Percentiles rank a stretch among this genome's conserved stretches.
Evolutionary conservation across 345 rosid species (phyloP).

Genomic region (Ricinus communis): DNA sequence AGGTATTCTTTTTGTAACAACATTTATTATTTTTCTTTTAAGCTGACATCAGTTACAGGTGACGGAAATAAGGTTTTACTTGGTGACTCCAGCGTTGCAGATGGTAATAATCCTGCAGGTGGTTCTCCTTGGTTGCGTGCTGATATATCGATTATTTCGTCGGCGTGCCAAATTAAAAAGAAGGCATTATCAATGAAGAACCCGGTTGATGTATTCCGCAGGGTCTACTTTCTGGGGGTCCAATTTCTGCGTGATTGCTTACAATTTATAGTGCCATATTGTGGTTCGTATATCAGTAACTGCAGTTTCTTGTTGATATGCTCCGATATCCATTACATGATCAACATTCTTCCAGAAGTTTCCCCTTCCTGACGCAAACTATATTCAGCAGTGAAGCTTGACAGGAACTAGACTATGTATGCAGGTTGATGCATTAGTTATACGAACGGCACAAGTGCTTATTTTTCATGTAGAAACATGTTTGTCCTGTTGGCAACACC

Average conservation of each 20-base stretch:
- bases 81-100: conserved; percentile 60
- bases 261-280: background rate
- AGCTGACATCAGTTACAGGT: background rate
- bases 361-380: background rate
- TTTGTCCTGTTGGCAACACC: background rate
- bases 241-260: background rate
- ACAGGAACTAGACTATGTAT: background rate
- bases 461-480: background rate
- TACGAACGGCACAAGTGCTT: background rate
- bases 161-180: conserved; percentile 38
- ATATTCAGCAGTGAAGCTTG: background rate
- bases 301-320: too few relatives aligned
- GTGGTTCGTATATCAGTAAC: too few relatives aligned
- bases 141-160: conserved; percentile 21
- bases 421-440: background rate
- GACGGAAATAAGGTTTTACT: conserved; percentile 16
- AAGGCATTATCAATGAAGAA: conserved; percentile 30
- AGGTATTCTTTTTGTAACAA: conserved; percentile 28
- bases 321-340: too few relatives aligned
- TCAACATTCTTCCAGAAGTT: background rate
- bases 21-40: background rate
- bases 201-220: background rate
- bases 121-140: conserved; percentile 35
- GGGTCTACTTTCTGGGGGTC: background rate
- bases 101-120: conserved; percentile 39